Evolutionary conservation across 257 asterid genomes (phyloP).

Genomic region (Fraxinus pennsylvanica): DNA sequence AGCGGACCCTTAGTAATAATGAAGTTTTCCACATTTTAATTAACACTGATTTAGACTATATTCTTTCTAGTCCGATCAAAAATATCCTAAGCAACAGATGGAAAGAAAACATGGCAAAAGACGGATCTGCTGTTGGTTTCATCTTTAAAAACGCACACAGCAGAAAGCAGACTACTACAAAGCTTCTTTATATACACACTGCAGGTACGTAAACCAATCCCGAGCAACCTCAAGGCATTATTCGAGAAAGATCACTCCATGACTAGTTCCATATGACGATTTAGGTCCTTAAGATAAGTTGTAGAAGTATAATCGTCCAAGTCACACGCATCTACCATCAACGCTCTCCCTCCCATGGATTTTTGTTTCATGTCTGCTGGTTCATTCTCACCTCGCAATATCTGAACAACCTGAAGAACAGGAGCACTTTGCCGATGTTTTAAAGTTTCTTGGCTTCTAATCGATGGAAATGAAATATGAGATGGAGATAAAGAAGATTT

Average conservation of each 20-base stretch:
- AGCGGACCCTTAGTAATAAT: background rate
- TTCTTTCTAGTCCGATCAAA: background rate
- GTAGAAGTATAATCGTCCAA: slow-evolving; percentile 75
- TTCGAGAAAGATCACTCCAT: slow-evolving; percentile 54
- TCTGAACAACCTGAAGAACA: slow-evolving; percentile 59
- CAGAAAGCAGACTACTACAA: slow-evolving; percentile 18
- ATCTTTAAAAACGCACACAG: slow-evolving; percentile 10
- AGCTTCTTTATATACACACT: background rate
- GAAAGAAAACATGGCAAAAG: background rate
- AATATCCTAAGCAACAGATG: background rate
- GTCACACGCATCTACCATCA: slow-evolving; percentile 67
- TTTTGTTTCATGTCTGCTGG: slow-evolving; percentile 58
- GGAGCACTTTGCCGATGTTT: background rate
- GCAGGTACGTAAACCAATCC: background rate
- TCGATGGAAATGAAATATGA: background rate
- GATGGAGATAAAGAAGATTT: background rate
- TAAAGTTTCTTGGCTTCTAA: background rate
- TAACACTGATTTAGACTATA: background rate
- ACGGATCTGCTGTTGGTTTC: slow-evolving; percentile 1
- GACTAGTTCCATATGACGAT: slow-evolving; percentile 86
- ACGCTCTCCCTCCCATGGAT: slow-evolving; percentile 60
- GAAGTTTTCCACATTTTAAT: background rate
- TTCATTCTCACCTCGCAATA: slow-evolving; percentile 69
- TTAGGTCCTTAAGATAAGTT: slow-evolving; percentile 71
- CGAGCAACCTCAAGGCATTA: no score